A percentile compares a stretch with the other conserved stretches of the same genome.
Evolutionary conservation across 257 asterid genomes (phyloP).

Genomic region (Handroanthus guayacan): DNA sequence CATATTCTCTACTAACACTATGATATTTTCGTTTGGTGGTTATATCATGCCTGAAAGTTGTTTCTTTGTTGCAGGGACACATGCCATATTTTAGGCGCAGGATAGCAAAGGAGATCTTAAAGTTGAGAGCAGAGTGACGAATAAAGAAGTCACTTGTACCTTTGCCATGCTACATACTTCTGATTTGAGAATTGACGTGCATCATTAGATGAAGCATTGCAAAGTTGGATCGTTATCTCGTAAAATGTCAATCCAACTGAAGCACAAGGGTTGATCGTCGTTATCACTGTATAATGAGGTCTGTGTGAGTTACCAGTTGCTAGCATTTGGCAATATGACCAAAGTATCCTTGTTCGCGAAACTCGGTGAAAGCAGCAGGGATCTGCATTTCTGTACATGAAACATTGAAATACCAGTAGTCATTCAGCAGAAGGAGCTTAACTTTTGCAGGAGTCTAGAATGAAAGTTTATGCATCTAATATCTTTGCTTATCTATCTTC

Average conservation of each 20-base stretch:
- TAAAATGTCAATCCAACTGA: background rate
- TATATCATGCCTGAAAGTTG: slow-evolving; percentile 9
- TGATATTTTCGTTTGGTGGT: too few species aligned
- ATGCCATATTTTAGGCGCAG: slow-evolving; percentile 74
- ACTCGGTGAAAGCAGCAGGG: too few species aligned
- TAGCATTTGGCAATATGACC: background rate
- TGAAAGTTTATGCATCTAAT: too few species aligned
- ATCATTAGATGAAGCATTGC: background rate
- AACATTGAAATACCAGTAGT: too few species aligned
- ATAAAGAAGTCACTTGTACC: background rate
- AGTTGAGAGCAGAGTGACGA: slow-evolving; percentile 61
- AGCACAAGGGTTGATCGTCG: background rate
- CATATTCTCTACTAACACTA: background rate
- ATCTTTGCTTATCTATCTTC: background rate
- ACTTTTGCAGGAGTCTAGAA: too few species aligned
- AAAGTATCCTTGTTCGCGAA: too few species aligned
- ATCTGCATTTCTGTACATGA: too few species aligned
- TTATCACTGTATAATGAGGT: background rate
- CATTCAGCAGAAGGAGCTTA: too few species aligned
- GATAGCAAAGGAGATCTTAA: slow-evolving; percentile 69
- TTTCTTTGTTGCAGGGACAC: slow-evolving; percentile 45
- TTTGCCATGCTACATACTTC: background rate
- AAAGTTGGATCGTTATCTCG: background rate
- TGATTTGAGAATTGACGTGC: background rate
- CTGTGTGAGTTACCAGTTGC: background rate